Evolutionary conservation across 2,329 filamentous ascomycete genomes (phyloP).

Genomic region (Colletotrichum aenigma): DNA sequence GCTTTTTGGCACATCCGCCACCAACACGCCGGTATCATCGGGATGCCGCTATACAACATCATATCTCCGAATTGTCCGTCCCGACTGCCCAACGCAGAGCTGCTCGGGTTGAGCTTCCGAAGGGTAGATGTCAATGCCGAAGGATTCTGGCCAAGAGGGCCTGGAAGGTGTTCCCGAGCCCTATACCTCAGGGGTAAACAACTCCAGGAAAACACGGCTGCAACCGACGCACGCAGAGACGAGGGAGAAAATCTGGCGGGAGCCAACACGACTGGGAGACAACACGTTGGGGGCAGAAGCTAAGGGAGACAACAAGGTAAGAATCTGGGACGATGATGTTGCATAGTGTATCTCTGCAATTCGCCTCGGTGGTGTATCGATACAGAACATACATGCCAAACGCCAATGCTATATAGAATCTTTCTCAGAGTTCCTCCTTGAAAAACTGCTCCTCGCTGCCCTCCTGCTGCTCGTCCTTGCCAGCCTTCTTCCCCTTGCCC

Average conservation of each 20-base stretch:
- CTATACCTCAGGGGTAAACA: neutral
- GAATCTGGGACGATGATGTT: neutral
- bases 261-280: neutral
- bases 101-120: neutral
- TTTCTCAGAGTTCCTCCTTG: conserved; percentile 53
- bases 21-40: neutral
- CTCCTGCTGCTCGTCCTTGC: neutral
- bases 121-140: neutral
- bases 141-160: neutral
- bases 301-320: neutral
- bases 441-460: conserved; percentile 52
- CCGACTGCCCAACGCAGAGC: neutral
- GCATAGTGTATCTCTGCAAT: neutral
- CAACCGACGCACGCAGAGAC: neutral
- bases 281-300: neutral
- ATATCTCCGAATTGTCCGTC: neutral
- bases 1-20: neutral
- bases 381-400: conserved; percentile 7
- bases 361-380: neutral
- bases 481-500: conserved; percentile 19
- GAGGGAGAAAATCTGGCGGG: neutral
- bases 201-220: neutral
- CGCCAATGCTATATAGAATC: conserved; percentile 11
- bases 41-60: neutral
- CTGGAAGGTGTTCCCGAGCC: neutral